phyloP scores from a whole-genome alignment of 2,329 filamentous ascomycete genomes.

The Aspergillus persii region DNA sequence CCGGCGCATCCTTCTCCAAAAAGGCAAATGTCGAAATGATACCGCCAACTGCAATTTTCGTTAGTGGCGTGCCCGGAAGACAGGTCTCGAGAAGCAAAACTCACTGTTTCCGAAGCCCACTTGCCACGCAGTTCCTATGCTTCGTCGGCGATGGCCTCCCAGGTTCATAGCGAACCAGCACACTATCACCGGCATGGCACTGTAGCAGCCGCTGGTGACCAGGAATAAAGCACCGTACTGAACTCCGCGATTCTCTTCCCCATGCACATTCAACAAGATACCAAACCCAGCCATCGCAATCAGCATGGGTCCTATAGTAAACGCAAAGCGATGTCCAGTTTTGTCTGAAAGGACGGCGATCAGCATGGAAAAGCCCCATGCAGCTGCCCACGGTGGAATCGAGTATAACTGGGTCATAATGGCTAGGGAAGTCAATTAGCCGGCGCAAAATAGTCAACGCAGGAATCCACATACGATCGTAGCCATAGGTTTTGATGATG shows the following conservation, averaged over 20 bases:
- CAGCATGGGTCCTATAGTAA: constrained; percentile 66
- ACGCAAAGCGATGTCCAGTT: constrained; percentile 69
- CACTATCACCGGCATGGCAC: constrained; percentile 83
- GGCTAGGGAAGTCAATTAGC: constrained; percentile 19
- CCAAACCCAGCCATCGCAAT: constrained; percentile 72
- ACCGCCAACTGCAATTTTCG: constrained; percentile 57
- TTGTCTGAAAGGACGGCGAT: constrained; percentile 71
- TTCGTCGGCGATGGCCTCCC: constrained; percentile 67
- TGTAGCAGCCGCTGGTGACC: constrained; percentile 75
- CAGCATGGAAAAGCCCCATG: constrained; percentile 76
- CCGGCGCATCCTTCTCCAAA: constrained; percentile 63
- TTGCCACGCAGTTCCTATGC: constrained; percentile 73
- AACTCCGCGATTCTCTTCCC: constrained; percentile 54
- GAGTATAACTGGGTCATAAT: constrained; percentile 54
- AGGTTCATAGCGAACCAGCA: constrained; percentile 84
- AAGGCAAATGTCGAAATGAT: constrained; percentile 75
- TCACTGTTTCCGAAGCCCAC: constrained; percentile 69
- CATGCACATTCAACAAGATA: constrained; percentile 70
- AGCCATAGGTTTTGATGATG: constrained; percentile 68
- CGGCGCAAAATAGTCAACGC: not conserved
- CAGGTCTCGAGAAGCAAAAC: constrained; percentile 4
- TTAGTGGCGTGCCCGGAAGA: constrained; percentile 5
- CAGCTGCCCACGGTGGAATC: constrained; percentile 63
- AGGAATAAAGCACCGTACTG: constrained; percentile 82
- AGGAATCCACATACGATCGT: constrained; percentile 39